Evolutionary conservation across 495 filamentous ascomycete genomes (phyloP).

Genomic region (Thozetella sp.): DNA sequence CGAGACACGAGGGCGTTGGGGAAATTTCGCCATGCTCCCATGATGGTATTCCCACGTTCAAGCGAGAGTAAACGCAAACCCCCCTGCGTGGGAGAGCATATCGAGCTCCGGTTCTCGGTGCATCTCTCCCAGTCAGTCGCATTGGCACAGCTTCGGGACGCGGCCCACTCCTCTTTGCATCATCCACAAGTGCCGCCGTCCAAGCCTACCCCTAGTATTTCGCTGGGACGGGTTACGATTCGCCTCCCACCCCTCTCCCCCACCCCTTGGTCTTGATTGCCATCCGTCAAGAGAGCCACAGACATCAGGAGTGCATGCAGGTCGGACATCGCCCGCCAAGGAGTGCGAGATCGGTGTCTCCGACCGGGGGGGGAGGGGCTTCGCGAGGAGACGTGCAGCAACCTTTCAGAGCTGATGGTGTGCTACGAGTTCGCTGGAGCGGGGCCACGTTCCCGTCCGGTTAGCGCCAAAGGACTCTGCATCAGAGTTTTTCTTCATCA

Average conservation of each 20-base stretch:
- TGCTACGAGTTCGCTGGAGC: not conserved
- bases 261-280: not conserved
- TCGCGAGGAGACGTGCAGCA: not conserved
- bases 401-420: not conserved
- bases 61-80: not conserved
- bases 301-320: not conserved
- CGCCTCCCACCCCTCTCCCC: too few species aligned
- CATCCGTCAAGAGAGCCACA: not conserved
- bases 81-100: not conserved
- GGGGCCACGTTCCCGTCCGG: not conserved
- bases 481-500: constrained; percentile 1
- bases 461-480: not conserved
- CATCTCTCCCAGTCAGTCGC: not conserved
- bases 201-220: not conserved
- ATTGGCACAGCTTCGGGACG: too few species aligned
- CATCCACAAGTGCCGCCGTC: not conserved
- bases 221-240: not conserved
- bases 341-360: not conserved
- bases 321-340: not conserved
- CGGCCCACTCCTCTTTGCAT: not conserved
- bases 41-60: not conserved
- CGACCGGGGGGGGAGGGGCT: not conserved
- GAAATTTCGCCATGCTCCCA: not conserved
- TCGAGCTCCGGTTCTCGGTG: not conserved
- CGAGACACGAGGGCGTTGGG: not conserved